Evolutionary conservation across 768 basidiomycete species (phyloP), one percentile per base, ranked within the genome.

Genomic region (Naganishia vaughanmartiniae): DNA sequence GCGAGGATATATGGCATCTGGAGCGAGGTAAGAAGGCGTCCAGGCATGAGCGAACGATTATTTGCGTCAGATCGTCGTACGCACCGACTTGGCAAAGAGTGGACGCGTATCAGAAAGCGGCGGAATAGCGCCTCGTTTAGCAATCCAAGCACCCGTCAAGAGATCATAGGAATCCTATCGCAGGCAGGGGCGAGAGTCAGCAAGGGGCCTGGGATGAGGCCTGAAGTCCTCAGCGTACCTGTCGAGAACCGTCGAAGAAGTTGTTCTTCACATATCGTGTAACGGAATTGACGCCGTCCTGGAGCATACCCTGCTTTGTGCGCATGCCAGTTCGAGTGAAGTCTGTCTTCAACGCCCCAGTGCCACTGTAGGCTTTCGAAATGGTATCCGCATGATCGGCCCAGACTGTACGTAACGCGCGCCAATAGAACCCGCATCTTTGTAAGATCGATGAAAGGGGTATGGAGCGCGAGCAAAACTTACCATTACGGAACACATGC

Each of bases 301-400:
- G 88, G 46, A 96, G 75, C 30, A 83, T 79, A 36, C 96, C 96
- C 71, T 88, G 87, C 65, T 83, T 87, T 2, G 93, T 93, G 39
- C 96, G 86, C 80, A 89, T 89, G 76, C 92, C 93, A 0, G 93
- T 97, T 63, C 94, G 85, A 21, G 95, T 98, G 78, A 93, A 96
- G 81, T 98, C 96, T 0, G 93, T 92, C 81, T 99, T 99, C 74
- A 99, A 81, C 1, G 96, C 96, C 15, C 91, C 95, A 34, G 94
- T 93, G 24, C 96, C 96, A 56, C 89, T 90, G 81, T 99, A 99
- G 0, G 94, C 93, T 55, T 85, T 87, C 0, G 93, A 88, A 73
- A 99, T 91, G 57, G 85, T 84, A 80, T 99, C 93, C 19, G 92
- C 96, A 78, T 98, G 95, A 75, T 98, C 91, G 30, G 96, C 89